Evolutionary conservation across 2,329 filamentous ascomycete genomes (phyloP).

Genomic region (Helotiales sp.): DNA sequence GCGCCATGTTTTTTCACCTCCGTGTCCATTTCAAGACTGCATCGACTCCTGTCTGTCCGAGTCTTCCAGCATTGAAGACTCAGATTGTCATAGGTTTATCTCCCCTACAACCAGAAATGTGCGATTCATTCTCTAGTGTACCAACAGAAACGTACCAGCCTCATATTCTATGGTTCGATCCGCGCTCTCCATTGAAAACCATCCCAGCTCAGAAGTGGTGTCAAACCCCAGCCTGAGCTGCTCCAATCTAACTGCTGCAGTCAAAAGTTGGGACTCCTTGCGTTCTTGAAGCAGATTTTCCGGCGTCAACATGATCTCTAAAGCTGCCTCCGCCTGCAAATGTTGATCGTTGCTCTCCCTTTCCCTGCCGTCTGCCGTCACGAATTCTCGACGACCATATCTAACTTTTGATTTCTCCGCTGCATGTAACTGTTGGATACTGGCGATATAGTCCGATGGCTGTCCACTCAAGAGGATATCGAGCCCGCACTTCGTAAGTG

Average conservation of each 20-base stretch:
- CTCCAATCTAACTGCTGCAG: background rate
- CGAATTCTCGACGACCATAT: background rate
- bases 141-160: background rate
- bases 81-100: too few species aligned
- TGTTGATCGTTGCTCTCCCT: background rate
- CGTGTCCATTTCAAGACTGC: too few species aligned
- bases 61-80: too few species aligned
- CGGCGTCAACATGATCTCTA: background rate
- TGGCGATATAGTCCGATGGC: background rate
- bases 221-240: background rate
- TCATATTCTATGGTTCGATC: background rate
- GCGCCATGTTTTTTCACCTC: too few species aligned
- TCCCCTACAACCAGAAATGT: too few species aligned
- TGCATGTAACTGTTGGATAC: background rate
- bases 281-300: background rate
- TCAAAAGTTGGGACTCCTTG: background rate
- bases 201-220: background rate
- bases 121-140: background rate
- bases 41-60: too few species aligned
- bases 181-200: background rate
- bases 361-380: background rate
- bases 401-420: background rate
- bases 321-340: background rate
- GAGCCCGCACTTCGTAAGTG: background rate
- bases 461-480: background rate